phyloP scores from a whole-genome alignment of 306 rosid genomes.

The Trichosanthes cucumerina region DNA sequence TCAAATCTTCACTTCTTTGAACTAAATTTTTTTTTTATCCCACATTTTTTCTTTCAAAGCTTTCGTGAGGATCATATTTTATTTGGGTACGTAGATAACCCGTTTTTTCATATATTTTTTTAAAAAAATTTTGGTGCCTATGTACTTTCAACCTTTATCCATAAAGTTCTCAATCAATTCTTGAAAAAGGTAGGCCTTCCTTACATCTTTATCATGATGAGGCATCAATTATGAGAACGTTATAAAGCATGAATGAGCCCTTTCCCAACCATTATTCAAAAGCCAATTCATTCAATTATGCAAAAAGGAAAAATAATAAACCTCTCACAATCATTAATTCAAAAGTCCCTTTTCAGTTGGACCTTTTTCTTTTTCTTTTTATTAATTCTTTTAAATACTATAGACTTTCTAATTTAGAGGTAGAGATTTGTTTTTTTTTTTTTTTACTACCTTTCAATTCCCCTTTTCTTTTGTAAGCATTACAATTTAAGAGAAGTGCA shows the following conservation, averaged over 20 bases:
- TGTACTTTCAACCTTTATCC: neutral
- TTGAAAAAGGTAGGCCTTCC: neutral
- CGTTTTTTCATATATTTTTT: neutral
- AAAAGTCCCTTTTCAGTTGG: neutral
- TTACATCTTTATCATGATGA: neutral
- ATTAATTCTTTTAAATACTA: too few species aligned
- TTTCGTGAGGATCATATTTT: too few species aligned
- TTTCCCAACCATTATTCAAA: neutral
- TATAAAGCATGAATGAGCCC: neutral
- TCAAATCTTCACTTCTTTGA: too few species aligned
- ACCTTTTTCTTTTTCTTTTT: too few species aligned
- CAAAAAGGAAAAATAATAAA: neutral
- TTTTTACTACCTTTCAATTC: too few species aligned
- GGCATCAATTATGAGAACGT: neutral
- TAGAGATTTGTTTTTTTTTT: too few species aligned
- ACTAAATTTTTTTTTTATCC: too few species aligned
- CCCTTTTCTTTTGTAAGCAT: too few species aligned
- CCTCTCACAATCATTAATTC: neutral
- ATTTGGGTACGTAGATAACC: neutral
- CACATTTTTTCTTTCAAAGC: too few species aligned
- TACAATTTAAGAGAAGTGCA: too few species aligned
- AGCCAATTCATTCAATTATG: neutral
- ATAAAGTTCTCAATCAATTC: neutral
- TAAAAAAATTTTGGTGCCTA: neutral
- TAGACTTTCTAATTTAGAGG: too few species aligned